These are phyloP conservation scores for Botrytis cinerea DNA, from an alignment of 2,329 filamentous ascomycete genomes.

Conservation along the genomic window DNA sequence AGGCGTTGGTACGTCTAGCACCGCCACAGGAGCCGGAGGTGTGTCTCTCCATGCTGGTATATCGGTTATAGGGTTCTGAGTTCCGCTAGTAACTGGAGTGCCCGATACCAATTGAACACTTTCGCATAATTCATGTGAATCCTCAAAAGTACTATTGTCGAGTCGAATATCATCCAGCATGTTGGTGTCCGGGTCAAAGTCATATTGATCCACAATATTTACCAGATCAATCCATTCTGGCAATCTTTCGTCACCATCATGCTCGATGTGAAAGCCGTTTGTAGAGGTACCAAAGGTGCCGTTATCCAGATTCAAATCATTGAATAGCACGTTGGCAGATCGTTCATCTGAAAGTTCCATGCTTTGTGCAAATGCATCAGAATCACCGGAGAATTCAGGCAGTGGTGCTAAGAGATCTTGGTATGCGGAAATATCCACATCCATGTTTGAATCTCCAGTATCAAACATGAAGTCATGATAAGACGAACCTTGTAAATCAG, in stretches of 20 bases:
- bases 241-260: neutral
- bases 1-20: neutral
- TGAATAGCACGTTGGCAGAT: neutral
- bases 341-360: constrained; percentile 2
- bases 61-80: neutral
- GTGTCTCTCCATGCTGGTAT: constrained; percentile 10
- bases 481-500: neutral
- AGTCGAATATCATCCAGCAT: neutral
- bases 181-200: neutral
- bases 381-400: neutral
- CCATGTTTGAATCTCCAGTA: neutral
- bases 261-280: neutral
- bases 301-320: neutral
- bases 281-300: neutral
- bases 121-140: neutral
- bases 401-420: neutral
- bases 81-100: no score
- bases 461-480: neutral
- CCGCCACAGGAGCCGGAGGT: neutral
- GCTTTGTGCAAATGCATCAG: neutral
- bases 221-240: constrained; percentile 12
- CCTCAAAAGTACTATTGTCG: neutral
- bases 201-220: constrained; percentile 1
- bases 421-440: neutral
- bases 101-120: neutral